phyloP scores from a whole-genome alignment of 2,329 filamentous ascomycete genomes.

The Xylariaceae sp. region DNA sequence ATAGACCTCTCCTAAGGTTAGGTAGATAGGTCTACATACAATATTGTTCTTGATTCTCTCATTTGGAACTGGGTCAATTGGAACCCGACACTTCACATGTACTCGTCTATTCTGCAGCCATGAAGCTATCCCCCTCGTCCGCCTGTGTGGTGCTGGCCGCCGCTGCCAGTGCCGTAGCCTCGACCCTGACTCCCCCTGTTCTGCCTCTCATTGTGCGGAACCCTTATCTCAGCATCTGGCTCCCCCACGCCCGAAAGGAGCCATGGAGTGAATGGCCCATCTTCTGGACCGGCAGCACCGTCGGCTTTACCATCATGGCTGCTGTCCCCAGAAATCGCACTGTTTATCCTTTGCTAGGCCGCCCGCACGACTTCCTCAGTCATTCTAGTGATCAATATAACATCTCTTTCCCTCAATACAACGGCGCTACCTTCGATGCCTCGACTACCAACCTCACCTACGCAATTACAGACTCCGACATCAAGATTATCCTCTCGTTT shows the following conservation, averaged over 20 bases:
- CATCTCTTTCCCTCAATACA: constrained; percentile 40
- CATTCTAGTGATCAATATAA: constrained; percentile 31
- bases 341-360: constrained; percentile 49
- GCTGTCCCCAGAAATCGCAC: constrained; percentile 38
- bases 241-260: constrained; percentile 63
- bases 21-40: too few relatives aligned
- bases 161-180: constrained; percentile 39
- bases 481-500: constrained; percentile 48
- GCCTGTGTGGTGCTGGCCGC: constrained; percentile 33
- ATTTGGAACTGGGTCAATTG: too few relatives aligned
- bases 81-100: too few relatives aligned
- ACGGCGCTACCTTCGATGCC: constrained; percentile 45
- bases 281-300: constrained; percentile 64
- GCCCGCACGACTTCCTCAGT: constrained; percentile 46
- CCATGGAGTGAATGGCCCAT: constrained; percentile 87
- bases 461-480: constrained; percentile 30
- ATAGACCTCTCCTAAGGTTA: too few relatives aligned
- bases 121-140: too few relatives aligned
- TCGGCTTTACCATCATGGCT: constrained; percentile 50
- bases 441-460: constrained; percentile 50
- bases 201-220: constrained; percentile 56
- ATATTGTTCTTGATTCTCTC: too few relatives aligned
- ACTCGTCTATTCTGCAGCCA: too few relatives aligned
- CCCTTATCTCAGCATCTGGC: constrained; percentile 58
- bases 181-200: constrained; percentile 52